A percentile compares a stretch with the other conserved stretches of the same genome.
These are phyloP conservation scores for Luffa acutangula DNA, from an alignment of 306 rosid genomes.

Conservation along the genomic window DNA sequence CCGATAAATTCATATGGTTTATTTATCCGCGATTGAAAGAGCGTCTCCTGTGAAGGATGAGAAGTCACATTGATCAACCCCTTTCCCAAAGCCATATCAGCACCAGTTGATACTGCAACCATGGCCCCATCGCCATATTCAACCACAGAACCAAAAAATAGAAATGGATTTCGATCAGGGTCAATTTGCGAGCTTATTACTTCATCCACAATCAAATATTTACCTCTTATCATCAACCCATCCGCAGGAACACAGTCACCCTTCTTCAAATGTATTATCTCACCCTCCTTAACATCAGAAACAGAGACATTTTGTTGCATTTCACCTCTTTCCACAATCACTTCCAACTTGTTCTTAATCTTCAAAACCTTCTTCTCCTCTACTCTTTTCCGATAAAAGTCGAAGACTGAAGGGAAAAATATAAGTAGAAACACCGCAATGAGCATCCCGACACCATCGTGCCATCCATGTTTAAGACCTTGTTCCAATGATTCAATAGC, in stretches of 20 bases:
- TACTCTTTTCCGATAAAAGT: conserved; percentile 18
- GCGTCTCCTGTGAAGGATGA: conserved; percentile 3
- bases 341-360: conserved; percentile 15
- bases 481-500: conserved; percentile 24
- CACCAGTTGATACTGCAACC: conserved; percentile 37
- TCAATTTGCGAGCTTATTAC: conserved; percentile 13
- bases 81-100: conserved; percentile 6
- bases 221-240: conserved; percentile 31
- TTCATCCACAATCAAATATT: conserved; percentile 19
- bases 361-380: conserved; percentile 10
- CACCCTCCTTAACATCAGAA: conserved; percentile 32
- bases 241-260: conserved; percentile 47
- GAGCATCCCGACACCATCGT: conserved; percentile 36
- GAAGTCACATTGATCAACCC: background rate
- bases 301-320: background rate
- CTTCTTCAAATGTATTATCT: conserved; percentile 21
- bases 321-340: conserved; percentile 24
- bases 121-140: conserved; percentile 34
- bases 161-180: conserved; percentile 31
- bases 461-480: conserved; percentile 53
- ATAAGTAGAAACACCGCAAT: conserved; percentile 22
- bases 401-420: conserved; percentile 17
- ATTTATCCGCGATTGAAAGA: conserved; percentile 36
- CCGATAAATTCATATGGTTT: conserved; percentile 29
- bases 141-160: conserved; percentile 41